A percentile compares a stretch with the other conserved stretches of the same genome.
Conservation (phyloP, 257 asterid species). For the Solanum corneliomulleri region DNA sequence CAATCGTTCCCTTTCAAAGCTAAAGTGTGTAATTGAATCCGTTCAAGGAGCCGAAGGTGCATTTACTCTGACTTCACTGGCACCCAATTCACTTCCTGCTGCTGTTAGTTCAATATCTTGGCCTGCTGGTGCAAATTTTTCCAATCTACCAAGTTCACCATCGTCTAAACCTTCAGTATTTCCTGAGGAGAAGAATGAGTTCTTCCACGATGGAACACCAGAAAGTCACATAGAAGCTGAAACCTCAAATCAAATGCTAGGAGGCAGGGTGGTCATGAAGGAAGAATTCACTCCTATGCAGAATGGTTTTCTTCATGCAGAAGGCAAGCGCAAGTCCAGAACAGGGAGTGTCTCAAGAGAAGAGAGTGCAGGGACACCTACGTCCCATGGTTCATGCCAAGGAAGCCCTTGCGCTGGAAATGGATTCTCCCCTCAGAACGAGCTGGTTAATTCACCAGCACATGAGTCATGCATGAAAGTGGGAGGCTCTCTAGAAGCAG, state of each 20-base stretch:
- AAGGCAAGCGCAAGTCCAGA: constrained; percentile 33
- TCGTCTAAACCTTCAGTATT: constrained; percentile 30
- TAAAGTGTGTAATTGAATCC: constrained; percentile 73
- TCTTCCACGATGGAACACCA: constrained; percentile 3
- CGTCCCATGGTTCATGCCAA: constrained; percentile 69
- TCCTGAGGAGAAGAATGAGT: constrained; percentile 34
- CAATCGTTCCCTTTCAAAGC: constrained; percentile 70
- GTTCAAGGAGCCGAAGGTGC: constrained; percentile 85
- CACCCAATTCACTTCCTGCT: constrained; percentile 44
- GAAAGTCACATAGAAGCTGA: constrained; percentile 26
- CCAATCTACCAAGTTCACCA: constrained; percentile 34
- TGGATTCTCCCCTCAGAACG: constrained; percentile 35
- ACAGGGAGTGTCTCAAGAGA: constrained; percentile 68
- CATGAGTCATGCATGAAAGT: constrained; percentile 19
- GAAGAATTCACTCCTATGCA: constrained; percentile 15
- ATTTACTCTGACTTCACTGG: constrained; percentile 56
- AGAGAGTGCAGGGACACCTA: constrained; percentile 67
- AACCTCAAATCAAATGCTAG: constrained; percentile 19
- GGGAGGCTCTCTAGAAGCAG: constrained; percentile 14
- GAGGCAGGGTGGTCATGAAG: constrained; percentile 6
- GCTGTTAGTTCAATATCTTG: constrained; percentile 54
- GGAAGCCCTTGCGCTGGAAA: constrained; percentile 42
- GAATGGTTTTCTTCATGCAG: constrained; percentile 9
- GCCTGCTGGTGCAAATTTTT: constrained; percentile 42
- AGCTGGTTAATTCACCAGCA: constrained; percentile 28